Percentiles rank a stretch among this genome's conserved stretches.
Evolutionary conservation across 2,329 filamentous ascomycete genomes (phyloP).

Genomic region (Trichoderma sp.): DNA sequence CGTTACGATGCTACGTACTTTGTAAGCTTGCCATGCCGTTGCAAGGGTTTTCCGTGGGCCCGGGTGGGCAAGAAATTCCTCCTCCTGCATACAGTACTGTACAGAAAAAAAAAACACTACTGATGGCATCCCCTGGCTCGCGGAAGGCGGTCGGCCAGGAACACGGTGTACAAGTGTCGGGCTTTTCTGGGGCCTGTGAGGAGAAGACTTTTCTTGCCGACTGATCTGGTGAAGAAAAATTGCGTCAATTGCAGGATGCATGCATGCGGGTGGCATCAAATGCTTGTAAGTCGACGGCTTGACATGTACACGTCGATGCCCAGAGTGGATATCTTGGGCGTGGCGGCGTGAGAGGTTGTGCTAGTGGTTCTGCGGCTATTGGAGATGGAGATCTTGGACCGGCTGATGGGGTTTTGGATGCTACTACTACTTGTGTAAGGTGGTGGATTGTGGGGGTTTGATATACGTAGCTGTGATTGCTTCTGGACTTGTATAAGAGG

Average conservation of each 20-base stretch:
- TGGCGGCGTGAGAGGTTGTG: background rate
- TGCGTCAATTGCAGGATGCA: background rate
- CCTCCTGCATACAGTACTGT: background rate
- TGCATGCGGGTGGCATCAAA: background rate
- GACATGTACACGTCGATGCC: constrained; percentile 10
- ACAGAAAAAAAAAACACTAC: background rate
- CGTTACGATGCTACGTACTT: background rate
- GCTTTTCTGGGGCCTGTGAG: background rate
- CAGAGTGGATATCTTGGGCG: constrained; percentile 9
- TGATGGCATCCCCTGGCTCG: constrained; percentile 9
- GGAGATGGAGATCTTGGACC: background rate
- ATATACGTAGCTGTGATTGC: background rate
- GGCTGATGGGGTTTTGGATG: too few relatives aligned
- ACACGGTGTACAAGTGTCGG: constrained; percentile 17
- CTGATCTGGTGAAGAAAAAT: background rate
- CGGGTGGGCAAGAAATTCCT: background rate
- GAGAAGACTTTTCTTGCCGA: background rate
- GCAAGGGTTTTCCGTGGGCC: constrained; percentile 8
- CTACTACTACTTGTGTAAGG: too few relatives aligned
- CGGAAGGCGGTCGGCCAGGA: constrained; percentile 23
- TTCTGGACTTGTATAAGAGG: background rate
- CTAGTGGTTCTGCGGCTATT: background rate
- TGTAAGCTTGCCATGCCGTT: background rate
- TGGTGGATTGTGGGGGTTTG: background rate
- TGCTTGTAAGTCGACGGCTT: background rate